Base-by-base conservation (phyloP, 352 stramenopile genomes). In the Nothophytophthora sp. region DNA sequence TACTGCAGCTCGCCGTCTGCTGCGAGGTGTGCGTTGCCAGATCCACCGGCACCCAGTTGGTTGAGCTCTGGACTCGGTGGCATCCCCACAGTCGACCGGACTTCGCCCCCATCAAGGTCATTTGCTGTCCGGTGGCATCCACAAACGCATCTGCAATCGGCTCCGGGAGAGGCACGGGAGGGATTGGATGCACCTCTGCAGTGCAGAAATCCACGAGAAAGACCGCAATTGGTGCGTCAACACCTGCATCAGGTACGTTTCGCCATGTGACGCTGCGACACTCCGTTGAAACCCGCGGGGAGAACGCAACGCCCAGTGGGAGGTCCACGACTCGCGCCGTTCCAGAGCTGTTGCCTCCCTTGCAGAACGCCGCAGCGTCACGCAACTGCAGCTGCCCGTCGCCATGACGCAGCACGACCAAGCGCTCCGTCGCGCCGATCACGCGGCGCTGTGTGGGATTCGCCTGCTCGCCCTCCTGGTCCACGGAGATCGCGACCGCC, bases 121-220 rank as follows among this genome's bases (percentile, higher is more conserved):
- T 20, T 13, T 54, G 29, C 16, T 50, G 23, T 2, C 52, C 52
- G n/a, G 36, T 54, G 7, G 23, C 15, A 37, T 59, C 41, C 18
- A 59, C 52, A 15, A 59, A 67, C 15, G 11, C 38, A 16, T 68
- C 42, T 8, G 30, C 42, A 13, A 60, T 52, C 36, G 30, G 32
- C 16, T 69, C 54, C 16, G 40, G 43, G 13, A 52, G 38, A 27
- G 6, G 22, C 12, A 41, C 30, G 25, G 53, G 49, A 7, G 16
- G 4, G 10, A 28, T 41, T 3, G 28, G 10, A 25, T 18, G 3
- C 9, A 64, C 35, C 12, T 57, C 42, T 36, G 47, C 48, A 55
- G 37, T 33, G 20, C 63, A 32, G 18, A 55, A 64, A 55, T 65
- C 22, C 36, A 61, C 36, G 35, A 54, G 18, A 20, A 46, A 65